Conservation (phyloP, 768 basidiomycete genomes). For the Xerocomus potaroensis region DNA sequence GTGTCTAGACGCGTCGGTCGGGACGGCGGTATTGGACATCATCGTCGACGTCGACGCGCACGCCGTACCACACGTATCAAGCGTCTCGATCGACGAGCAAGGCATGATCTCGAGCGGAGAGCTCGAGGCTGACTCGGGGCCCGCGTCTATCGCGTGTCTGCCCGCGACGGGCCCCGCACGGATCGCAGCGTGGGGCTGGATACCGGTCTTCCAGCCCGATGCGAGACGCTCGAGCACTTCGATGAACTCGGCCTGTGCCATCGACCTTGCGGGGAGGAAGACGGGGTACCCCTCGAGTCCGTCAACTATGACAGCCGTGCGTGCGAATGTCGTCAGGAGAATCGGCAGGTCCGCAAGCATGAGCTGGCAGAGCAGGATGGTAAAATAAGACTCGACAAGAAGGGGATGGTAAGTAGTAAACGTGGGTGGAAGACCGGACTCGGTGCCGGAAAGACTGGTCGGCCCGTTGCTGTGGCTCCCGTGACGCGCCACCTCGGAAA, state of each 20-base stretch:
- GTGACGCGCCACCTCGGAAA: constrained; percentile 65
- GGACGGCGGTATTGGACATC: no score
- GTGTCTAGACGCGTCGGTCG: constrained; percentile 12
- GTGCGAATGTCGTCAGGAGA: constrained; percentile 61
- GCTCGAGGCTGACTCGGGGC: constrained; percentile 23
- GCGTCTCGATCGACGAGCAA: constrained; percentile 21
- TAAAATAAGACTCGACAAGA: constrained; percentile 83
- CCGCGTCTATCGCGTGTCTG: constrained; percentile 41
- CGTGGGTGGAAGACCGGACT: constrained; percentile 40
- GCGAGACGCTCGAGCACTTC: constrained; percentile 82
- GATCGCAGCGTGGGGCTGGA: constrained; percentile 51
- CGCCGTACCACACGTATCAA: constrained; percentile 11
- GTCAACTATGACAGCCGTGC: constrained; percentile 66
- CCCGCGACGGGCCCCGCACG: constrained; percentile 32
- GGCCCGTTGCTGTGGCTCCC: constrained; percentile 43
- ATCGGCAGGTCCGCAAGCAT: constrained; percentile 72
- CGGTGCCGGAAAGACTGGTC: constrained; percentile 37
- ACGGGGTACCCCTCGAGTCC: constrained; percentile 86
- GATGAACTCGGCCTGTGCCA: constrained; percentile 87
- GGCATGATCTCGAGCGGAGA: constrained; percentile 24
- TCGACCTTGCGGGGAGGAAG: constrained; percentile 81
- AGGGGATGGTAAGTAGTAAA: constrained; percentile 91
- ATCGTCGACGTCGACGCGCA: constrained; percentile 25
- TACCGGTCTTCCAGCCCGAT: constrained; percentile 66
- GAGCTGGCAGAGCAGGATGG: constrained; percentile 66